These are phyloP conservation scores for Aspergillus ellipticus DNA, from an alignment of 495 filamentous ascomycete species.

Conservation along the genomic window DNA sequence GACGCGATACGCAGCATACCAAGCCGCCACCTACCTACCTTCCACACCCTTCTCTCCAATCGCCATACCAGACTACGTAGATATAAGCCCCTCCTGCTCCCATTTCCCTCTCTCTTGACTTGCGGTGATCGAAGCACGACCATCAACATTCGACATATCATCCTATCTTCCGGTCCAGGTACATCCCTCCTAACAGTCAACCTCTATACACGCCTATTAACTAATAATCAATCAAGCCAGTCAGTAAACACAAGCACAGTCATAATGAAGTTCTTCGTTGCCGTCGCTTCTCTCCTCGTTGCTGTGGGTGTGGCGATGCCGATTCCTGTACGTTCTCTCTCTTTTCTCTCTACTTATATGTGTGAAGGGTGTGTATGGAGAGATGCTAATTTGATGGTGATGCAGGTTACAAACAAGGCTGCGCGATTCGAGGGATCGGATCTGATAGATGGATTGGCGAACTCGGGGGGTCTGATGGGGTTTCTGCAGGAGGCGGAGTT, in stretches of 20 bases:
- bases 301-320: conserved; percentile 7
- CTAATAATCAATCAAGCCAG: neutral
- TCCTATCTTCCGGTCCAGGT: too few species aligned
- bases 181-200: too few species aligned
- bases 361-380: too few species aligned
- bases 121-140: too few species aligned
- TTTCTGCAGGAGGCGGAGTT: neutral
- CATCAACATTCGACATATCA: too few species aligned
- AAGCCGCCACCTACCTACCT: too few species aligned
- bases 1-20: too few species aligned
- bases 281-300: conserved; percentile 5
- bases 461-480: neutral
- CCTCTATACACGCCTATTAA: too few species aligned
- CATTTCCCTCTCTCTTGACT: too few species aligned
- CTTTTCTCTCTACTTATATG: neutral
- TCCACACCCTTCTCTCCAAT: too few species aligned
- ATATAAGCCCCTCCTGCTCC: too few species aligned
- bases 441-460: conserved; percentile 1
- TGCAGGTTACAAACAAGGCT: neutral
- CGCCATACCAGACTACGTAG: too few species aligned
- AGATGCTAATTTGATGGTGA: neutral
- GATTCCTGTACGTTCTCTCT: conserved; percentile 6
- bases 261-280: conserved; percentile 16
- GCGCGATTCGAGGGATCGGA: neutral
- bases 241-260: neutral